Evolutionary conservation across 1,139 yeast species (phyloP).

Genomic region (Zhuliangozyma parablackwelliae): DNA sequence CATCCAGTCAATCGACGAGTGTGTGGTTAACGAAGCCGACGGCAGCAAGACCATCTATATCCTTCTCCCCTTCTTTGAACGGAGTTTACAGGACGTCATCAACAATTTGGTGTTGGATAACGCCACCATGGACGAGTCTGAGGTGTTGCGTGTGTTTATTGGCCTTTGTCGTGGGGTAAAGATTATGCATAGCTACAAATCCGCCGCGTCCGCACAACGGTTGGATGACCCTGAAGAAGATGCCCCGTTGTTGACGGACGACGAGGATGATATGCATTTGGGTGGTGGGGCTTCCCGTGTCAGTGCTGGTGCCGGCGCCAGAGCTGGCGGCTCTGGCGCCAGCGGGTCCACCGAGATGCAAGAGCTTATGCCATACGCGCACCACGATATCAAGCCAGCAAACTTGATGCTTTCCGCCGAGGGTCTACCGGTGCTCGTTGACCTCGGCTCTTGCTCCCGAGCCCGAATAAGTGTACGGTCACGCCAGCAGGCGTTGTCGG

Average conservation of each 20-base stretch:
- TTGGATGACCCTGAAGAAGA: conserved; percentile 28
- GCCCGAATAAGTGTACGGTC: conserved; percentile 54
- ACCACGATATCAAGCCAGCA: conserved; percentile 84
- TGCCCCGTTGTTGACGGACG: conserved; percentile 8
- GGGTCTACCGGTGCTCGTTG: conserved; percentile 76
- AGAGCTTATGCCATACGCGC: conserved; percentile 71
- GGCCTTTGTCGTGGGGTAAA: conserved; percentile 74
- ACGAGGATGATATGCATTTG: conserved; percentile 5
- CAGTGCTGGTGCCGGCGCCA: conserved; percentile 5
- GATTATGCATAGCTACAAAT: conserved; percentile 67
- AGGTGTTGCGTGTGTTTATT: conserved; percentile 55
- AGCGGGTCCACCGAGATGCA: conserved; percentile 42
- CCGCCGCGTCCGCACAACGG: conserved; percentile 13
- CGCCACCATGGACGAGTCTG: conserved; percentile 46
- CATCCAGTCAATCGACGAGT: conserved; percentile 65
- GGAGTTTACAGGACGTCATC: conserved; percentile 73
- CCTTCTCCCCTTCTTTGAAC: conserved; percentile 68
- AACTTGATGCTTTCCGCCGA: conserved; percentile 76
- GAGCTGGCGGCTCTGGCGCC: conserved; percentile 7
- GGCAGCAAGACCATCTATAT: conserved; percentile 79
- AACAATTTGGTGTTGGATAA: conserved; percentile 58
- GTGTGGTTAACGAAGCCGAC: conserved; percentile 66
- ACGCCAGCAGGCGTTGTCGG: conserved; percentile 67
- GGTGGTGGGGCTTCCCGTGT: conserved; percentile 3
- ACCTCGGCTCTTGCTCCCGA: conserved; percentile 72